These are phyloP conservation scores for Coccomyxa sp. DNA, from an alignment of 139 green algal species.

Conservation along the genomic window DNA sequence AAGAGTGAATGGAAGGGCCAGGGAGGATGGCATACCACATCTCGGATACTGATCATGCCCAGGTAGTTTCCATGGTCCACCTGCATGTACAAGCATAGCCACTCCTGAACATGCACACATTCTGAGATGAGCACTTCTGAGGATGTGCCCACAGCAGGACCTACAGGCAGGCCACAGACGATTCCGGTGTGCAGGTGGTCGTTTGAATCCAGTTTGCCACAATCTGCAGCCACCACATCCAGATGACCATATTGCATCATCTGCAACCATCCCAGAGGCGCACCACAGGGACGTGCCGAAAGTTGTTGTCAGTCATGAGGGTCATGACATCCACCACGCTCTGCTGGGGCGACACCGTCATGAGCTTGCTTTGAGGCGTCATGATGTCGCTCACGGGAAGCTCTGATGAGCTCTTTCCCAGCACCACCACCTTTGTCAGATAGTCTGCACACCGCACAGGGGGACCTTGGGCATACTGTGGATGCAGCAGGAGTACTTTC, in stretches of 20 bases:
- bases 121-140: too few relatives aligned
- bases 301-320: conserved; percentile 56
- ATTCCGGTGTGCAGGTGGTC: too few relatives aligned
- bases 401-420: conserved; percentile 30
- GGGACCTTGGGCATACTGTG: not conserved
- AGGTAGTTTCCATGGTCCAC: conserved; percentile 36
- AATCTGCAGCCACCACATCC: too few relatives aligned
- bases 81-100: conserved; percentile 7
- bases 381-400: conserved; percentile 47
- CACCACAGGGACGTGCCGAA: conserved; percentile 58
- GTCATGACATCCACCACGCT: conserved; percentile 53
- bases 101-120: not conserved
- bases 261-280: too few relatives aligned
- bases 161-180: too few relatives aligned
- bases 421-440: conserved; percentile 55
- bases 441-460: conserved; percentile 35
- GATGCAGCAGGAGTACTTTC: not conserved
- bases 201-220: too few relatives aligned
- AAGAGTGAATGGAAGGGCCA: too few relatives aligned
- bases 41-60: conserved; percentile 55
- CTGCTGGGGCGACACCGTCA: conserved; percentile 41
- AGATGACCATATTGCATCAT: too few relatives aligned
- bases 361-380: conserved; percentile 32
- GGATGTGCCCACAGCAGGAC: too few relatives aligned
- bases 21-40: conserved; percentile 54